Base-by-base conservation (phyloP, 768 basidiomycete species). In the Lentinula sp. region DNA sequence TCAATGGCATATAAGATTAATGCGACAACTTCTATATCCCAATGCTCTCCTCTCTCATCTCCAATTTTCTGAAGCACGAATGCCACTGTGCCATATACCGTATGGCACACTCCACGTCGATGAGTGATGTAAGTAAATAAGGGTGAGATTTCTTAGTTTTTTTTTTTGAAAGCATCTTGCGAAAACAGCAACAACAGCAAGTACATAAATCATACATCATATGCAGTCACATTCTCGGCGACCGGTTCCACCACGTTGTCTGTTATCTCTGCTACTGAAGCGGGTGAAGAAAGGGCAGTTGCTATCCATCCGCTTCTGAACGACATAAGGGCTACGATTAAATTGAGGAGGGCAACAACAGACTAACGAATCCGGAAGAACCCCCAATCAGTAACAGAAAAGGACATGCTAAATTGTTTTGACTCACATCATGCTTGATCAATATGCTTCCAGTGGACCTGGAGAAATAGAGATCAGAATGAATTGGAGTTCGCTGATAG, bases 251-350 rank as follows among this genome's bases (percentile, higher is more conserved):
- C 20, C 0, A 39, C 9, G 16, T 74, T 70, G 33, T 65, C 60
- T 42, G 67, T 62, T 39, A 64, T 60, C 13, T 43, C 13, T 23
- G 55, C 7, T 16, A 68, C 37, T 39, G 68, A 54, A 20, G 68
- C 41, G 16, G 70, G 60, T 2, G 70, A 61, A 43, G 79, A 79
- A 57, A 81, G 71, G 35, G 85, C 80, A 15, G 87, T 88, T 1
- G 88, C 87, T 61, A 79, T 84, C 89, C 89, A 91, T 3, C 87
- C 87, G 41, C 80, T 82, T 66, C 85, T 74, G 74, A 90, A 88
- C 2, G 87, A 81, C 5, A 82, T 79, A 1, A 87, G 64, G 10
- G 79, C 86, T 18, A 85, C 85, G 35, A 78, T 63, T 32, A 80
- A 69, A 20, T 77, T 77, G 20, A 82, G 74, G 16, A 79, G 20